phyloP scores from a whole-genome alignment of 768 basidiomycete species.

The Podaxis mareebaensis region DNA sequence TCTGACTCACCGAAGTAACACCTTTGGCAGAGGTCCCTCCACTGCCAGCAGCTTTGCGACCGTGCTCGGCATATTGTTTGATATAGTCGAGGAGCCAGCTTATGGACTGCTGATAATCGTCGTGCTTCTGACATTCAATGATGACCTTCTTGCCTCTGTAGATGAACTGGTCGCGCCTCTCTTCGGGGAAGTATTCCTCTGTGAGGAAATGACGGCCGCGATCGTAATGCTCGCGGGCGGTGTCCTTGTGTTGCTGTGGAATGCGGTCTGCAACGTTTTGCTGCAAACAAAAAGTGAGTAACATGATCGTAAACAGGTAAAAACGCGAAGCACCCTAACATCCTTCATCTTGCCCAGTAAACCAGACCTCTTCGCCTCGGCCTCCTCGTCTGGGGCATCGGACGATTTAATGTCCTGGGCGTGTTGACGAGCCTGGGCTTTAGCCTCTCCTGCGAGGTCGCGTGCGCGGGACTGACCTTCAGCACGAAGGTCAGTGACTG shows the following conservation, averaged over 20 bases:
- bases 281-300: conserved; percentile 16
- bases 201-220: conserved; percentile 65
- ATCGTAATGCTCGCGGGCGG: conserved; percentile 51
- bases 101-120: conserved; percentile 83
- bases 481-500: conserved; percentile 23
- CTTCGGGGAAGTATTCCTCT: conserved; percentile 89
- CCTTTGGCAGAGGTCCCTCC: conserved; percentile 23
- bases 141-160: conserved; percentile 93
- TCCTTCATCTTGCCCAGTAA: conserved; percentile 35
- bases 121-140: conserved; percentile 90
- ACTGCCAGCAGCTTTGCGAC: conserved; percentile 28
- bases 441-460: conserved; percentile 8
- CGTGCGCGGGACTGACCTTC: no score
- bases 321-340: conserved; percentile 21
- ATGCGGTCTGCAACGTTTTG: conserved; percentile 48
- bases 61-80: conserved; percentile 62
- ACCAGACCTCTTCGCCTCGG: conserved; percentile 32
- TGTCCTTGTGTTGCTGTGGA: conserved; percentile 68
- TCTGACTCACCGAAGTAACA: conserved; percentile 28
- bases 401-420: conserved; percentile 5
- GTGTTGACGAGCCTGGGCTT: conserved; percentile 9
- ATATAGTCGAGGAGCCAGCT: conserved; percentile 69
- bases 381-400: conserved; percentile 14
- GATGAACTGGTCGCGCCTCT: conserved; percentile 90
- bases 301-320: not conserved